Evolutionary conservation across 176 grass and related monocot species (phyloP), one percentile per base, ranked within the genome.

Genomic region (Carex kokanica): DNA sequence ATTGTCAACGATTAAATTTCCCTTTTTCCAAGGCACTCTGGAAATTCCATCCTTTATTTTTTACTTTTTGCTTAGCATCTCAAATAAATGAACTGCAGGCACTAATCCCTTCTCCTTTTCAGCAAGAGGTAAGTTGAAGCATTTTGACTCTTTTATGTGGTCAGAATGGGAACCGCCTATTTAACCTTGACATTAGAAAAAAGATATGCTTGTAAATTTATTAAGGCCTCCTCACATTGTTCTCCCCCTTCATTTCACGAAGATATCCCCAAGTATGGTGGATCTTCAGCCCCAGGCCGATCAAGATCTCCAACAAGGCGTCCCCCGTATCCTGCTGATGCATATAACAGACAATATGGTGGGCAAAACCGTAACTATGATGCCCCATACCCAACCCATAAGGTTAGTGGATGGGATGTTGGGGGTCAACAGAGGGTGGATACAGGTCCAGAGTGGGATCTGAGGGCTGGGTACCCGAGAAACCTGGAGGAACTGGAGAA

Each of bases 71-170:
- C 16, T 40, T 40, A 57, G 78, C 18, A 58, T 81, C 17, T 81
- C 55, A 64, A 64, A 60, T 81, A 43, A 63, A 80, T 58, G 53
- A 80, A 16, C 23, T 51, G 43, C 25, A 38, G 78, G 58, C 45
- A 56, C 56, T 74, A 80, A 53, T 69, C 59, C 1, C 31, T 60
- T 79, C 86, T 86, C 86, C 86, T 91, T 90, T 93, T 89, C 87
- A 98, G 89, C 84, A 91, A 85, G 64, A 98, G 96, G 96, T 98
- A 98, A 98, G 95, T 98, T 94, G 90, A 91, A 91, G 78, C 78
- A 91, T 93, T 78, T 40, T 51, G 73, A 78, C 73, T 56, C 49
- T 78, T 78, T 56, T 91, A 89, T 91, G 86, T 88, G 92, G 77
- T 73, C 53, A 45, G 87, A 89, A 82, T 82, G 80, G 61, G 47